Base-by-base conservation (phyloP, 176 grass and related monocot genomes). In the Hsuehochloa calcarea region DNA sequence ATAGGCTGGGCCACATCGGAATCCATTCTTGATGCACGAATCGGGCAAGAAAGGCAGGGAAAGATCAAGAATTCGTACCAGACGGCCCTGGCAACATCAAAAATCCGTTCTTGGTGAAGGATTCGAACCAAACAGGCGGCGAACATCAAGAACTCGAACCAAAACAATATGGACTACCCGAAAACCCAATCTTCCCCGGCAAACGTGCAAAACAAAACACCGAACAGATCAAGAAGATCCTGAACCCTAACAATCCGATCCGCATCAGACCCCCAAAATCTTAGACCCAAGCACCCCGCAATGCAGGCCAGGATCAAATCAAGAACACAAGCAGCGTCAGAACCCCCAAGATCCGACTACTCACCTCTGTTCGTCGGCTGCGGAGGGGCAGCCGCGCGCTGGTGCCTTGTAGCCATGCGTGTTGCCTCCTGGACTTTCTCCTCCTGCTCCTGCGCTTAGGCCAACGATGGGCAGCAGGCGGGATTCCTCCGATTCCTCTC, bases 401-500 rank as follows among this genome's bases (percentile, higher is more conserved):
- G 86, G 69, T 90, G 79, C 86, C 74, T 92, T 0, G 93, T 89
- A 35, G 90, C 96, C 96, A 99, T 99, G 19, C 16, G 45, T 69
- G 65, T 55, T 22, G 44, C 49, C 38, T 39, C 37, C 26, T 39
- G n/a, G 8, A 3, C 55, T 10, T 15, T 60, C 29, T 26, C 11
- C 45, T 46, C 0, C 45, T 46, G 46, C 46, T 14, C 12, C 43
- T 46, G 6, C 23, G n/a, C 68, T 13, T 61, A 26, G 59, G 23
- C 59, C 31, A 37, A 15, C 25, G 47, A 45, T 12, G 70, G 17
- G 78, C 52, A 74, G 47, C 70, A 74, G 46, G 46, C 46, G 1
- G 49, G 2, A 9, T 10, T 22, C 54, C 54, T 20, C 20, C 23
- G 46, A 66, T 72, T 22, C 63, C 40, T 76, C 27, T 15, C 54